Conservation (phyloP, 768 basidiomycete species). For the Rhizopogon roseolus region DNA sequence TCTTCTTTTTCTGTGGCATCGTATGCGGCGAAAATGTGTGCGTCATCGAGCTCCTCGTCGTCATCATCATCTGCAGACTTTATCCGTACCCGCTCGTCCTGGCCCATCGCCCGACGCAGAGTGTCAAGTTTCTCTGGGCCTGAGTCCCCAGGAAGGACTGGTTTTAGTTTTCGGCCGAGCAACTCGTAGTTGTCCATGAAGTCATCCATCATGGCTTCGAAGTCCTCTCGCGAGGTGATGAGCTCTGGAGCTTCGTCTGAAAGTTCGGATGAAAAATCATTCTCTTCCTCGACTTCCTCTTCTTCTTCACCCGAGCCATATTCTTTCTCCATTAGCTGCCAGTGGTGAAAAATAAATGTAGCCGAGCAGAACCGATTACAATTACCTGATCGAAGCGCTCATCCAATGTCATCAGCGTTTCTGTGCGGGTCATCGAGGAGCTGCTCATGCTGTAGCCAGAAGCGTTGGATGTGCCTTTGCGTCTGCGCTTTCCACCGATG, state of each 20-base stretch:
- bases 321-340: constrained; percentile 70
- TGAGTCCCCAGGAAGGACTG: constrained; percentile 65
- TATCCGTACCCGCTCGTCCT: constrained; percentile 51
- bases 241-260: constrained; percentile 60
- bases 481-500: constrained; percentile 67
- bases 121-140: constrained; percentile 78
- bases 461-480: constrained; percentile 75
- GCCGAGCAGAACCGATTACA: background rate
- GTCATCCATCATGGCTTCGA: constrained; percentile 87
- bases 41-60: constrained; percentile 42
- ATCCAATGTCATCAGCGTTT: constrained; percentile 82
- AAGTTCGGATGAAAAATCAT: constrained; percentile 32
- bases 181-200: constrained; percentile 92
- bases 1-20: constrained; percentile 52
- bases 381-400: constrained; percentile 89
- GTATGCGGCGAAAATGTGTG: constrained; percentile 35
- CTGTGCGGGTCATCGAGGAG: constrained; percentile 91
- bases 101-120: constrained; percentile 73
- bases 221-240: constrained; percentile 82
- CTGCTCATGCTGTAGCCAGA: constrained; percentile 98
- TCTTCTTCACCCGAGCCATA: constrained; percentile 64
- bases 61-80: constrained; percentile 40
- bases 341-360: background rate
- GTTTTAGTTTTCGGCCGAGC: constrained; percentile 81
- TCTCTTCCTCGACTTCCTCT: constrained; percentile 32